These are phyloP conservation scores for Trichothecium roseum DNA, from an alignment of 2,329 filamentous ascomycete species.

Conservation along the genomic window DNA sequence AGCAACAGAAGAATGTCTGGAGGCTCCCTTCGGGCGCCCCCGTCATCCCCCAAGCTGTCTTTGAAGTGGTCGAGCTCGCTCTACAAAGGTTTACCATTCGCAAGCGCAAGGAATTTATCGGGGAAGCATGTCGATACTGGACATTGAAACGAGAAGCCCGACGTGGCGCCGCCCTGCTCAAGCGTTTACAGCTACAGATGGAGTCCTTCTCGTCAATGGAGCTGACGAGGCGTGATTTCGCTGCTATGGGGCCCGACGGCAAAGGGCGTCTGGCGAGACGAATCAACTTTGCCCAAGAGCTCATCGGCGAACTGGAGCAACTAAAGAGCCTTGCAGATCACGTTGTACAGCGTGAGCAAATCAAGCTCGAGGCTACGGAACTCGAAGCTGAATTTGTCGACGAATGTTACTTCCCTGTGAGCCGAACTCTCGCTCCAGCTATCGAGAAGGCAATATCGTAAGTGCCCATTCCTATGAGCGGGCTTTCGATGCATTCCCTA, in stretches of 20 bases:
- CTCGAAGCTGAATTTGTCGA: slow-evolving; percentile 74
- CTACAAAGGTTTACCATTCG: slow-evolving; percentile 69
- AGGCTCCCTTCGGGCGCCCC: slow-evolving; percentile 90
- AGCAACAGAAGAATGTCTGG: slow-evolving; percentile 46
- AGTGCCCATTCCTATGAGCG: slow-evolving; percentile 28
- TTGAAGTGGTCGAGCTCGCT: slow-evolving; percentile 74
- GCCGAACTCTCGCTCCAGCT: slow-evolving; percentile 64
- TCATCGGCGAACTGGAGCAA: slow-evolving; percentile 68
- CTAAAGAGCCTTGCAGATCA: slow-evolving; percentile 60
- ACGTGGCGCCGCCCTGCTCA: slow-evolving; percentile 81
- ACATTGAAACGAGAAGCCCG: slow-evolving; percentile 91
- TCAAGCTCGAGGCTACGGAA: slow-evolving; percentile 68
- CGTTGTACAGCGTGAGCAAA: slow-evolving; percentile 63
- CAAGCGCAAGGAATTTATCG: slow-evolving; percentile 84
- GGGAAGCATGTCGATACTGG: slow-evolving; percentile 95
- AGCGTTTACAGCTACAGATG: slow-evolving; percentile 87
- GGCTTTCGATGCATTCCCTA: background rate
- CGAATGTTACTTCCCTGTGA: slow-evolving; percentile 83
- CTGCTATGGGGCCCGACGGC: slow-evolving; percentile 83
- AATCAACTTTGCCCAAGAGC: slow-evolving; percentile 74
- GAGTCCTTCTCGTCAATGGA: slow-evolving; percentile 98
- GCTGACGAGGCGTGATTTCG: slow-evolving; percentile 87
- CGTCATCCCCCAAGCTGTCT: slow-evolving; percentile 82
- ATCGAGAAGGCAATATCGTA: slow-evolving; percentile 73
- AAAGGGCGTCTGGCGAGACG: slow-evolving; percentile 67